These are phyloP conservation scores for Daldinia bambusicola DNA, from an alignment of 495 filamentous ascomycete species.

Conservation along the genomic window DNA sequence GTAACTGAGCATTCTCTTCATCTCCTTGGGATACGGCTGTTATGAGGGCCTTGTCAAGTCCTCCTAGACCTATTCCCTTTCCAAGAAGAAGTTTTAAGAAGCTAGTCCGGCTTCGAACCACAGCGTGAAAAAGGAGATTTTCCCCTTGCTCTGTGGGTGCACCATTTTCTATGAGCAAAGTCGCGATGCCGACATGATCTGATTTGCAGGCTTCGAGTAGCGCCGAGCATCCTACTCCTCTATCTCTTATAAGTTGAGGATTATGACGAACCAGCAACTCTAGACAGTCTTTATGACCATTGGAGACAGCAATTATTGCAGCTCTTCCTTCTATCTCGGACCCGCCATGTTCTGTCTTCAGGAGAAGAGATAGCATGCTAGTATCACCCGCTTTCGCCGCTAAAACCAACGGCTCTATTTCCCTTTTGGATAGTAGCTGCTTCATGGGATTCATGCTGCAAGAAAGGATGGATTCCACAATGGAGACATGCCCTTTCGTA, in stretches of 20 bases:
- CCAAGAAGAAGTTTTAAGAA: neutral
- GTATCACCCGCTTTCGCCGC: neutral
- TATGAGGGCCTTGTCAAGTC: neutral
- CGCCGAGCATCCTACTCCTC: neutral
- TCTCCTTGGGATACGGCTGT: slow-evolving; percentile 1
- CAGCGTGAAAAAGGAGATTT: neutral
- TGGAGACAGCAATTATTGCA: neutral
- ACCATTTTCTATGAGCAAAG: neutral
- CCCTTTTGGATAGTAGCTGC: neutral
- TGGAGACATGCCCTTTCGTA: neutral
- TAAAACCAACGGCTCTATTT: neutral
- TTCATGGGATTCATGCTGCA: neutral
- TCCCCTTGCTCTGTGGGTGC: neutral
- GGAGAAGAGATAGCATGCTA: neutral
- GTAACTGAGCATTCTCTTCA: neutral
- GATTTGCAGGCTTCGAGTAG: neutral
- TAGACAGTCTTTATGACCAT: neutral
- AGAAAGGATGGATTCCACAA: neutral
- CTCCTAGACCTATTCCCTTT: neutral
- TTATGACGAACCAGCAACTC: neutral
- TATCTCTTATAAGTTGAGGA: neutral
- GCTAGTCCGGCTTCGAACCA: neutral
- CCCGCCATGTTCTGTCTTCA: neutral
- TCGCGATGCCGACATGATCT: neutral
- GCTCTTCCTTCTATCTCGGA: slow-evolving; percentile 1